Percentiles rank a stretch among this genome's conserved stretches.
phyloP scores from a whole-genome alignment of 202 grass and related monocot species.

The Carex sylvatica region DNA sequence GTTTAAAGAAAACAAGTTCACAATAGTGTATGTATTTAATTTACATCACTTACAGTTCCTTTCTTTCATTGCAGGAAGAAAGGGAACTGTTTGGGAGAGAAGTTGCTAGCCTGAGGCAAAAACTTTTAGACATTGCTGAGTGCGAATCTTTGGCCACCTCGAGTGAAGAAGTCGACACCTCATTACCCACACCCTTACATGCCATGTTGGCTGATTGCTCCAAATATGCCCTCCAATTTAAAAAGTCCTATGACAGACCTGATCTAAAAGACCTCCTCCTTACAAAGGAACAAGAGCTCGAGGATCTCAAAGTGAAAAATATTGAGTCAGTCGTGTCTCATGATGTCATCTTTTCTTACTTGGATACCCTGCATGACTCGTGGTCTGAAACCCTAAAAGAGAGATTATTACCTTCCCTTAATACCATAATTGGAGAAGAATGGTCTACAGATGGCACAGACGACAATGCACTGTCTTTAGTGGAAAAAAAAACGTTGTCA shows the following conservation, averaged over 20 bases:
- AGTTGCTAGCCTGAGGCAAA: conserved; percentile 45
- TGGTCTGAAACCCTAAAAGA: conserved; percentile 45
- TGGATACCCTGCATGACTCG: conserved; percentile 47
- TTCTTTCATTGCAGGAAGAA: conserved; percentile 75
- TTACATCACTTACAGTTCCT: conserved; percentile 3
- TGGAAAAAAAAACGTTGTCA: conserved; percentile 57
- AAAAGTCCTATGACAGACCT: conserved; percentile 27
- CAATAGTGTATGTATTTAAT: conserved; percentile 5
- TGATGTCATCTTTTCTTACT: conserved; percentile 57
- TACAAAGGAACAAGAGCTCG: conserved; percentile 64
- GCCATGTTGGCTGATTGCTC: conserved; percentile 82
- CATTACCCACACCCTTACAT: conserved; percentile 41
- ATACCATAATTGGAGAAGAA: conserved; percentile 47
- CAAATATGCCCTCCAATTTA: conserved; percentile 58
- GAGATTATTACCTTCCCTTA: conserved; percentile 54
- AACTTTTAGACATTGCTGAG: conserved; percentile 49
- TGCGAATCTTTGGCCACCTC: conserved; percentile 21
- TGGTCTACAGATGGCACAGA: conserved; percentile 33
- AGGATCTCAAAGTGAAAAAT: conserved; percentile 49
- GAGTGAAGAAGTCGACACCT: conserved; percentile 31
- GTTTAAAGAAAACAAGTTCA: conserved; percentile 2
- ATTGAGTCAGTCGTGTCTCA: conserved; percentile 43
- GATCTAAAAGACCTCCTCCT: conserved; percentile 16
- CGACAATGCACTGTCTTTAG: conserved; percentile 36
- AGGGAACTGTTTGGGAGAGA: conserved; percentile 68